Percentiles rank a stretch among this genome's conserved stretches.
phyloP scores from a whole-genome alignment of 2,329 filamentous ascomycete genomes.

The Epichloe gansuensis region DNA sequence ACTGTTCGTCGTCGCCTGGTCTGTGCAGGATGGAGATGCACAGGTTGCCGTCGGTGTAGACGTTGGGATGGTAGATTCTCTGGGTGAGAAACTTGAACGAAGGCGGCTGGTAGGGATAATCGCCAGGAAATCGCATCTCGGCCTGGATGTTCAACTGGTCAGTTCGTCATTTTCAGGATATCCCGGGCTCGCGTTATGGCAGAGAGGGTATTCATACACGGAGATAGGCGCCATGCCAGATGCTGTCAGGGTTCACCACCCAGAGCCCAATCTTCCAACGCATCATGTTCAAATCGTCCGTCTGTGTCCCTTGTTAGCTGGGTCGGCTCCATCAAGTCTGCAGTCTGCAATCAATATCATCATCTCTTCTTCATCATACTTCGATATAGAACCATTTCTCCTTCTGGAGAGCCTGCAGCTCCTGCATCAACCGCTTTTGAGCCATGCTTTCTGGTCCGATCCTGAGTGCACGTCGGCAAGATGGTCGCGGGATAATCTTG shows the following conservation, averaged over 20 bases:
- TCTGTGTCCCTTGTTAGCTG: constrained; percentile 28
- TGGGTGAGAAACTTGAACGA: constrained; percentile 69
- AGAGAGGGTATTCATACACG: constrained; percentile 31
- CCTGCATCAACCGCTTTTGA: constrained; percentile 74
- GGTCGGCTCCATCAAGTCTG: not conserved
- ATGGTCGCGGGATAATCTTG: not conserved
- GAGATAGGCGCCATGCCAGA: constrained; percentile 89
- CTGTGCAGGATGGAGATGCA: constrained; percentile 95
- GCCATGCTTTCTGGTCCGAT: constrained; percentile 22
- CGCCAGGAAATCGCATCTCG: constrained; percentile 72
- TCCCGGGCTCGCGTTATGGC: constrained; percentile 4
- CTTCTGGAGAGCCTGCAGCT: constrained; percentile 68
- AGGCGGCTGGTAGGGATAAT: constrained; percentile 84
- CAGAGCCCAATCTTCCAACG: constrained; percentile 81
- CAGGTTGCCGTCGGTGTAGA: constrained; percentile 79
- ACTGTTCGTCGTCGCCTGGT: constrained; percentile 85
- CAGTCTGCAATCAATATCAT: not conserved
- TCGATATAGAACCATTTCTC: constrained; percentile 93
- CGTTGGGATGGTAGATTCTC: constrained; percentile 82
- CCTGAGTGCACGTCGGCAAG: not conserved
- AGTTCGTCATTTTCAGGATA: not conserved
- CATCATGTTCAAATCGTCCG: constrained; percentile 72
- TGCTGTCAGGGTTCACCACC: constrained; percentile 82
- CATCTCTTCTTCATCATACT: constrained; percentile 31
- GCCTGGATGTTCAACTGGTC: constrained; percentile 34